Base-by-base conservation (phyloP, 129 eudicot species). In the Helianthus tuberosus region DNA sequence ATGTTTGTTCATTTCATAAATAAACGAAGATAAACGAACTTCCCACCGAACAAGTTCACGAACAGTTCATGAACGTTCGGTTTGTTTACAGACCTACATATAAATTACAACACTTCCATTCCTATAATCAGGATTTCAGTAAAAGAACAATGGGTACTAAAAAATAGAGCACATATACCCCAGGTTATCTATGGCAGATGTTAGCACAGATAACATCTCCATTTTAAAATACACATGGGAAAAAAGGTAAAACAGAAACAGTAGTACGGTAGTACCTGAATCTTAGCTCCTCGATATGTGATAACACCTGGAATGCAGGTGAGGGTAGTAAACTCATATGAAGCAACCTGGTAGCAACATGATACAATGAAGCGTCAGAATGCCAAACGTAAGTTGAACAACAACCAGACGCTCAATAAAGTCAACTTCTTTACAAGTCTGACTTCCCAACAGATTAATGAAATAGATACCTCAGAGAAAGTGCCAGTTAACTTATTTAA, bases 261-360 rank as follows among this genome's bases (percentile, higher is more conserved):
- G 46, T 58, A 27, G 63, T 85, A 74, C 67, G 66, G 46, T 58
- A 27, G 63, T 85, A 95, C 99, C 97, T 95, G 99, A 72, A 95
- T 91, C 85, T 91, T 95, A 73, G 99, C 99, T 76, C 99, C 99
- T 79, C 97, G 86, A 79, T 95, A 95, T 47, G 89, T 88, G 32
- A 91, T 95, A 14, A 95, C 99, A 58, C 99, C 99, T 75, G 99
- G 99, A 80, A 95, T 95, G 89, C 99, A 95, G 67, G 99, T 95
- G 69, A 95, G 87, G 29, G 99, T 95, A 16, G 99, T 95, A 75
- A 95, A 95, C 78, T 95, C 99, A 66, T 95, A 95, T 44, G 99
- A 95, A 58, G 99, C 99, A 64, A 95, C 99, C 99, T 95, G 97
- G 23, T 6, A 57, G 63, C 44, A 66, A 68, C 60, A 71, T 53